Percentiles rank a stretch among this genome's conserved stretches.
Evolutionary conservation across 2,329 filamentous ascomycete genomes (phyloP).

Genomic region (Chaetothyriales sp.): DNA sequence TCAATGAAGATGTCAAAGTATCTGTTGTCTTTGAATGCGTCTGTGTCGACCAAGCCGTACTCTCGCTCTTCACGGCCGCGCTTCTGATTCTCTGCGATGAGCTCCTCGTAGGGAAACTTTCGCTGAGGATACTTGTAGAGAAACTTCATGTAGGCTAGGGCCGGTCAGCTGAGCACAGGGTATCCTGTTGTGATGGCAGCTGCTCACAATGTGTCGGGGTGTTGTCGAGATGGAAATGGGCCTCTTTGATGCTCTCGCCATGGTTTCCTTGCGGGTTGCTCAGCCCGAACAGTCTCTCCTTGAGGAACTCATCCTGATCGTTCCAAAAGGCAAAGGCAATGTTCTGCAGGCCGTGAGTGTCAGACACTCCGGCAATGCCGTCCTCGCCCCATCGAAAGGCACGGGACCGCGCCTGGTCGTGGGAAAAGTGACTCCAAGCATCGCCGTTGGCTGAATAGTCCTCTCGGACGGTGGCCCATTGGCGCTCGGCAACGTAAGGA

Average conservation of each 20-base stretch:
- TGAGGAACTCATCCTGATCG: slow-evolving; percentile 84
- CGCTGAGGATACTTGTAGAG: slow-evolving; percentile 94
- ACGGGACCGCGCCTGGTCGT: slow-evolving; percentile 79
- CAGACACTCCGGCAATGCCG: slow-evolving; percentile 89
- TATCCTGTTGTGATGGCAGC: background rate
- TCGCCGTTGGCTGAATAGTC: slow-evolving; percentile 85
- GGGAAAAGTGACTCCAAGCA: slow-evolving; percentile 93
- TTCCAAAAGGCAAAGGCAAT: slow-evolving; percentile 97
- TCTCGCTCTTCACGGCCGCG: slow-evolving; percentile 66
- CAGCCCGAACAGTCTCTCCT: slow-evolving; percentile 86
- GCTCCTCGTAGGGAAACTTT: slow-evolving; percentile 80
- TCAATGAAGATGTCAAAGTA: slow-evolving; percentile 99
- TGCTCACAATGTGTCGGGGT: slow-evolving; percentile 51
- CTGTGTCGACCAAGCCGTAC: slow-evolving; percentile 85
- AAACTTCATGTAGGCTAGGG: slow-evolving; percentile 77
- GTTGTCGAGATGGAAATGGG: slow-evolving; percentile 92
- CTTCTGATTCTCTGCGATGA: slow-evolving; percentile 69
- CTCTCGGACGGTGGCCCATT: slow-evolving; percentile 85
- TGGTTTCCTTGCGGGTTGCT: slow-evolving; percentile 96
- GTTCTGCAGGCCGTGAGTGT: slow-evolving; percentile 82
- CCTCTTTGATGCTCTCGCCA: slow-evolving; percentile 92
- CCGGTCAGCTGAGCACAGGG: slow-evolving; percentile 4
- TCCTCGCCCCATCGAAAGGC: slow-evolving; percentile 94
- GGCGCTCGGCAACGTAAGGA: slow-evolving; percentile 80
- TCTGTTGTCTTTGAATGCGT: slow-evolving; percentile 70